A percentile compares a stretch with the other conserved stretches of the same genome.
Conservation (phyloP, 2,329 filamentous ascomycete genomes). For the Nectriaceae sp. region DNA sequence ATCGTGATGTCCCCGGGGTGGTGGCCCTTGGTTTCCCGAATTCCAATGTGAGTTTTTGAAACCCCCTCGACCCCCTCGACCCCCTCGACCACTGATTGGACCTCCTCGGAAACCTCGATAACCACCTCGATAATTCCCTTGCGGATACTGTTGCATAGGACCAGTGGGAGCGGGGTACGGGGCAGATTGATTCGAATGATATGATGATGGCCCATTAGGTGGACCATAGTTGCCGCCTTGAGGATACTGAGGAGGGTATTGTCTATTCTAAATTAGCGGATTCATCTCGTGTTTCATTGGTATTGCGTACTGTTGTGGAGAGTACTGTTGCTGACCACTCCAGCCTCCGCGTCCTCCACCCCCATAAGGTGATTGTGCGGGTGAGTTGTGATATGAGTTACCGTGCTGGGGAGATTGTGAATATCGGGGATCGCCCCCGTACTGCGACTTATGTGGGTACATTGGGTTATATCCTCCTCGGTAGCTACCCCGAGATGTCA, state of each 20-base stretch:
- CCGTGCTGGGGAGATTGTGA: constrained; percentile 45
- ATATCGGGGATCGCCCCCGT: constrained; percentile 40
- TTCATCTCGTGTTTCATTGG: not conserved
- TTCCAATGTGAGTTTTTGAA: constrained; percentile 74
- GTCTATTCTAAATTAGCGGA: constrained; percentile 41
- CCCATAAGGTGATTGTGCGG: constrained; percentile 45
- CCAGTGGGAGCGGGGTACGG: constrained; percentile 59
- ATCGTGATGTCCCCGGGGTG: constrained; percentile 23
- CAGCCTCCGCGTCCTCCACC: constrained; percentile 39
- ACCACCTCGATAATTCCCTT: constrained; percentile 45
- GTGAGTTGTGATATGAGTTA: constrained; percentile 48
- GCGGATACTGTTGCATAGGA: constrained; percentile 55
- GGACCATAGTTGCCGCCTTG: constrained; percentile 52
- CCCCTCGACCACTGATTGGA: constrained; percentile 53
- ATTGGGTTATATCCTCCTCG: constrained; percentile 44
- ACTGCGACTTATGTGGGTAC: constrained; percentile 40
- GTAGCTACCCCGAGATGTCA: constrained; percentile 46
- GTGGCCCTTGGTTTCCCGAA: constrained; percentile 35
- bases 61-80: constrained; percentile 60
- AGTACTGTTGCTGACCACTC: constrained; percentile 37
- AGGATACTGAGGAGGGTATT: constrained; percentile 63
- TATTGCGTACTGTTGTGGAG: constrained; percentile 44
- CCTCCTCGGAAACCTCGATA: constrained; percentile 63
- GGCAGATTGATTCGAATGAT: constrained; percentile 50
- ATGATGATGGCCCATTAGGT: constrained; percentile 56